phyloP scores from a whole-genome alignment of 1,284 basidiomycete species.

The Rhodotorula sp. region DNA sequence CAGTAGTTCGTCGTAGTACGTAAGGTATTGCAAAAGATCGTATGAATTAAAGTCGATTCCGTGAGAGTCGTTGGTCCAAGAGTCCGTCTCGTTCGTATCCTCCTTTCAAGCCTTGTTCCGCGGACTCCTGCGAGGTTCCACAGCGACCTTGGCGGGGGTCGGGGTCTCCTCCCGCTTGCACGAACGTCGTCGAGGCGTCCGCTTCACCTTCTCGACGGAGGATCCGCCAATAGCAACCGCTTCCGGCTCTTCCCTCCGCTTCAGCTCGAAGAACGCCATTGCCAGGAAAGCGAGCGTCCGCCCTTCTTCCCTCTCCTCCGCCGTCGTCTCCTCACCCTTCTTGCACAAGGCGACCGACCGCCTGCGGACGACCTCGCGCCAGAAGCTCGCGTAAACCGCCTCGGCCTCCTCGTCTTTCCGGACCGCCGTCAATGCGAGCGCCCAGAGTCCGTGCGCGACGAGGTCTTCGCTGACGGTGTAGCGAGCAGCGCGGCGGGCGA shows the following conservation, averaged over 20 bases:
- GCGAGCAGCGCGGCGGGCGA: conserved; percentile 5
- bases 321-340: background rate
- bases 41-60: too few species aligned
- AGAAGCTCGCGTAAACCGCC: background rate
- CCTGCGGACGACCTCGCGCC: background rate
- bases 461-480: conserved; percentile 3
- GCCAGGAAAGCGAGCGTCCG: conserved; percentile 14
- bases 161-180: background rate
- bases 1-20: too few species aligned
- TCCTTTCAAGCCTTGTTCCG: background rate
- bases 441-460: conserved; percentile 8
- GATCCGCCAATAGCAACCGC: background rate
- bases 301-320: background rate
- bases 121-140: conserved; percentile 6
- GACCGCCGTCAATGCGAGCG: conserved; percentile 6
- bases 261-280: conserved; percentile 20
- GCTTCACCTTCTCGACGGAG: background rate
- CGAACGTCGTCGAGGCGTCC: too few species aligned
- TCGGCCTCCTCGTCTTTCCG: background rate
- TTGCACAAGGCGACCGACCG: too few species aligned
- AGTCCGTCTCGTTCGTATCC: too few species aligned
- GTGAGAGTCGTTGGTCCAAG: too few species aligned
- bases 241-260: background rate
- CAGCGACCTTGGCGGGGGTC: background rate
- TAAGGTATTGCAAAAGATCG: too few species aligned